These are phyloP conservation scores for Colletotrichum sp. DNA, from an alignment of 2,329 filamentous ascomycete genomes.

Conservation along the genomic window DNA sequence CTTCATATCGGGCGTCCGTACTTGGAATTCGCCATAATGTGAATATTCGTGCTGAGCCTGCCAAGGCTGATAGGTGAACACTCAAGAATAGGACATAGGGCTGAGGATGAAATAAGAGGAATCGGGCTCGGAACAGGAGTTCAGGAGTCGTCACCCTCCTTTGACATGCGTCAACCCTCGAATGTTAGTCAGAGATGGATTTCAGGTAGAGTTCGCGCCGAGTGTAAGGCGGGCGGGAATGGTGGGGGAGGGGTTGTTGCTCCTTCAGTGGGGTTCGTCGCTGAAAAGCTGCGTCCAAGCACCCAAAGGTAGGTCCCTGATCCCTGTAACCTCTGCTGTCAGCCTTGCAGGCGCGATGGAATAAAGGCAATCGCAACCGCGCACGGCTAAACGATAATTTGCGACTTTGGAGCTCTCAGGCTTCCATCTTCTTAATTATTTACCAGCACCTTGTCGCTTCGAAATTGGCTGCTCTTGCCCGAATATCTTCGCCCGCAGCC, in stretches of 20 bases:
- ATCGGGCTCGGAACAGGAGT: background rate
- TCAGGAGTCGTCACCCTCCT: background rate
- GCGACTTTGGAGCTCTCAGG: background rate
- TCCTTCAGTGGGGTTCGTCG: slow-evolving; percentile 2
- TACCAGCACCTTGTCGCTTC: background rate
- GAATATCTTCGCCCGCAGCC: background rate
- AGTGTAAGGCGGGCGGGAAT: slow-evolving; percentile 6
- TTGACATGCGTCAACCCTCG: background rate
- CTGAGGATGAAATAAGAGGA: background rate
- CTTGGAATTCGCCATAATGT: slow-evolving; percentile 62
- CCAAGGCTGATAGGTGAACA: background rate
- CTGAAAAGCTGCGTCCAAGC: background rate
- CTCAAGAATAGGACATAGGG: background rate
- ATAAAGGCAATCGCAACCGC: background rate
- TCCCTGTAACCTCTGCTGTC: slow-evolving; percentile 18
- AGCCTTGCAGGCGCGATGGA: slow-evolving; percentile 36
- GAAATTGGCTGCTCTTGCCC: background rate
- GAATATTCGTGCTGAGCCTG: background rate
- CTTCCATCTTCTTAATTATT: background rate
- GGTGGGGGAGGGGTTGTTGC: slow-evolving; percentile 21
- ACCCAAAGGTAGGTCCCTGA: background rate
- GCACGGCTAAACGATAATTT: slow-evolving; percentile 9
- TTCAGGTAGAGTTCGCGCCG: background rate
- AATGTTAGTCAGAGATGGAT: background rate
- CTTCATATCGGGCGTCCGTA: slow-evolving; percentile 29